Base-by-base conservation (phyloP, 441 rosid genomes). In the Arabidopsis lyrata region DNA sequence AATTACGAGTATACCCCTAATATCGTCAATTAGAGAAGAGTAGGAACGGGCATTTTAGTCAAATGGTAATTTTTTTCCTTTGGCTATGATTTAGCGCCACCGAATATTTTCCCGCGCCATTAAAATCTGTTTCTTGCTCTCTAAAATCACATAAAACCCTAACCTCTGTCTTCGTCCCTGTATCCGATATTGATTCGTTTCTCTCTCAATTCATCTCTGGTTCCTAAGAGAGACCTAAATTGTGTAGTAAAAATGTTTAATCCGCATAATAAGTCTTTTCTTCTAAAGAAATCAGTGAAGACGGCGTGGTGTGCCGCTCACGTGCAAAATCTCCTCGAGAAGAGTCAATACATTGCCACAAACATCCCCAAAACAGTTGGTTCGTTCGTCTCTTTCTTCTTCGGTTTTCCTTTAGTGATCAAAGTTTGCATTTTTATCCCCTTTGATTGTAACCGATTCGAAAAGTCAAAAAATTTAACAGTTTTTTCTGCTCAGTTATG, bases 231-330 rank as follows among this genome's bases (percentile, higher is more conserved):
- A 32, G 35, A 32, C 35, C 35, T 32, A 32, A 32, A 32, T 6
- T 32, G 35, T 32, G 35, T 2, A 32, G n/a, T 45, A 24, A 45
- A 12, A 24, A 91, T 90, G 96, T 94, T 94, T 63, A 88, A 87
- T 62, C 92, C 91, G 11, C 94, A 88, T 61, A 84, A 91, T 49
- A 1, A 4, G 2, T 83, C 82, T 56, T 70, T 90, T 68, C 90
- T 90, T 34, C 82, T 90, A 47, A 89, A 92, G 64, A 92, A 92
- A 5, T 93, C 97, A 0, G 74, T 94, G 13, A 95, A 92, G 1
- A 88, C 90, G 0, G 97, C 87, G 1, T 94, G 99, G 99, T 81
- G 86, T 70, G 97, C 99, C 18, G 97, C 95, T 55, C 99, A 92
- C 76, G 82, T 88, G 16, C 98, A 91, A 75, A 82, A 90, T 78